Evolutionary conservation across 345 rosid genomes (phyloP), one percentile per base, ranked within the genome.

Genomic region (Tarenaya hassleriana): DNA sequence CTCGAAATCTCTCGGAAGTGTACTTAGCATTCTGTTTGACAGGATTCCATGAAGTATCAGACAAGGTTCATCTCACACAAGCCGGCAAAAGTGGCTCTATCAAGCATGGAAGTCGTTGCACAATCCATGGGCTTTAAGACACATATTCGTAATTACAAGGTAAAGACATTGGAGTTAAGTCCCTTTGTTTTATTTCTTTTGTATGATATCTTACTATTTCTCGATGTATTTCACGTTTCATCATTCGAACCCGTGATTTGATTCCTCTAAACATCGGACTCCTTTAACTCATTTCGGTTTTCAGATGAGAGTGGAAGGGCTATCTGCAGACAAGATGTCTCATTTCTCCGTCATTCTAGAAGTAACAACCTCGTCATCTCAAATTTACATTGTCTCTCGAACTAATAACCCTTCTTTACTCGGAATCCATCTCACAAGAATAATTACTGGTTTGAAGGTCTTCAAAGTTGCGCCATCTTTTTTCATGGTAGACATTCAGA

Each of bases 81-180:
- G 75, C 96, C 98, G 44, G 89, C 92, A 65, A 83, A 67, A 42
- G 95, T 91, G 59, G 83, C 79, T 44, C 79, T 91, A 33, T 87
- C 94, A 49, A 91, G 84, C 69, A 84, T 91, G 96, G 98, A 91
- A 81, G 96, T 91, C 37, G 95, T 91, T 58, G 86, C 96, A 5
- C 98, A 91, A 55, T 91, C 98, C 53, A 87, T 91, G 98, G 96
- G 98, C 7, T 91, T 74, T 55, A 87, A 91, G 74, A 91, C 98
- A 0, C 98, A 91, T 46, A 91, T 91, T 55, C 95, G 96, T 20
- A 91, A 91, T 55, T 91, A 77, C 69, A 87, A 87, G 89, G 98
- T 87, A 8, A 57, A 69, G n/a, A 75, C 5, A 44, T 31, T 46
- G 46, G 50, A 48, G 49, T 45, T 20, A 18, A 41, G 17, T 47